Base-by-base conservation (phyloP, 2,329 filamentous ascomycete species). In the Botrytis byssoidea region DNA sequence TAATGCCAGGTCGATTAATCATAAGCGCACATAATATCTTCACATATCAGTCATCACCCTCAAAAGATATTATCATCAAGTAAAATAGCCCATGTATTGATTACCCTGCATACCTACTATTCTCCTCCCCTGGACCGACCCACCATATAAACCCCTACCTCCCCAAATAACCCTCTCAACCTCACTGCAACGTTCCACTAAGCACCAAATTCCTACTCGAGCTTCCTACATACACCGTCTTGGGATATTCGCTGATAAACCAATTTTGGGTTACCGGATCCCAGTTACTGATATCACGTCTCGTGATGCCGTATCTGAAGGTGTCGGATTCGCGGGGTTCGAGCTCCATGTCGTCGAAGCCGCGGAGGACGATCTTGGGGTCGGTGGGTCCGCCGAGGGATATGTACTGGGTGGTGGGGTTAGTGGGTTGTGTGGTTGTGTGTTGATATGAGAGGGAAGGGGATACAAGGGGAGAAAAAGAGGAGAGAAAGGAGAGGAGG, bases 271-370 rank as follows among this genome's bases (percentile, higher is more conserved):
- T 82, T 2, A 79, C 86, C 0, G 88, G 84, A 77, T 97, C 93
- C 95, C 95, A 98, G 84, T 94, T 96, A 81, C 91, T 94, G 73
- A 98, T 79, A 81, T 98, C 95, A 70, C 94, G 89, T 55, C 95
- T 88, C 6, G 91, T 96, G 72, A 98, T 83, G 20, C 90, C 86
- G 1, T 89, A 90, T 1, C 82, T 86, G 85, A 97, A 97, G 3
- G 86, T 88, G 5, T 84, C 86, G 70, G 87, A 89, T 83, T 90
- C 83, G 20, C 92, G 92, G 0, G 93, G 87, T 1, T 88, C 85
- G 75, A 98, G 89, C 68, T 85, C 86, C 71, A 98, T 83, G 68
- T 93, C 90, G 74, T 97, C 92, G 80, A 98, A 98, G 71, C 91
- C 91, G 73, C 95, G 91, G 22, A 98, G 90, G 18, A 90, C 86